These are phyloP conservation scores for Coprinopsis sp. DNA, from an alignment of 768 basidiomycete species.

Conservation along the genomic window DNA sequence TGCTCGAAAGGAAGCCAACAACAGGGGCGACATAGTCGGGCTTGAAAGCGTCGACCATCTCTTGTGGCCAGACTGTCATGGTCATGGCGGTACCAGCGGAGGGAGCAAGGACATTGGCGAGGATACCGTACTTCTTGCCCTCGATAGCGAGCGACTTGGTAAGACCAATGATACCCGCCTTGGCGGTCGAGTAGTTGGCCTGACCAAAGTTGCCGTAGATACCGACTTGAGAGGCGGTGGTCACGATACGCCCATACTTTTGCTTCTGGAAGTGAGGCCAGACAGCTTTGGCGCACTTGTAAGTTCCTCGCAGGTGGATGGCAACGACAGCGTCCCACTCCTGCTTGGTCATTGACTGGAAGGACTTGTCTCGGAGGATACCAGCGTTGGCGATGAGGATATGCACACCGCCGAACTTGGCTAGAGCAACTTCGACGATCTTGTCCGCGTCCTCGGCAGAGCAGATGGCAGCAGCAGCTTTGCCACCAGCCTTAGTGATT, in stretches of 20 bases:
- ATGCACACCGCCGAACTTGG: constrained; percentile 86
- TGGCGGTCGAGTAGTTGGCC: constrained; percentile 92
- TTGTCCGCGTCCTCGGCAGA: constrained; percentile 90
- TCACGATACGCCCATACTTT: constrained; percentile 92
- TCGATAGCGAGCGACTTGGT: constrained; percentile 90
- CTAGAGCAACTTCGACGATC: constrained; percentile 82
- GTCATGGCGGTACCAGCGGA: constrained; percentile 92
- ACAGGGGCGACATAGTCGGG: constrained; percentile 92
- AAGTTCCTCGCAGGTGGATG: constrained; percentile 87
- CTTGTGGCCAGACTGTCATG: constrained; percentile 76
- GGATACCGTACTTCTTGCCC: constrained; percentile 85
- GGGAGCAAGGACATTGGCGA: constrained; percentile 85
- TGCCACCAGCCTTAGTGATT: constrained; percentile 81
- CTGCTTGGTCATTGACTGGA: constrained; percentile 79
- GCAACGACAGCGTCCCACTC: constrained; percentile 94
- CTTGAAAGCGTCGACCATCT: constrained; percentile 89
- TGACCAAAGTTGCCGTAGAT: constrained; percentile 96
- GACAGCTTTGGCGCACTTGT: constrained; percentile 90
- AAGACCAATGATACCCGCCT: constrained; percentile 85
- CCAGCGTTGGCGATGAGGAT: constrained; percentile 91
- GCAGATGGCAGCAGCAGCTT: constrained; percentile 75
- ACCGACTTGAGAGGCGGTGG: constrained; percentile 89
- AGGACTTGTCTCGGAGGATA: constrained; percentile 90
- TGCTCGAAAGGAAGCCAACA: constrained; percentile 85
- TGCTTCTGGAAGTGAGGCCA: constrained; percentile 98